Base-by-base conservation (phyloP, 352 stramenopile species). In the Globisporangium solare region DNA sequence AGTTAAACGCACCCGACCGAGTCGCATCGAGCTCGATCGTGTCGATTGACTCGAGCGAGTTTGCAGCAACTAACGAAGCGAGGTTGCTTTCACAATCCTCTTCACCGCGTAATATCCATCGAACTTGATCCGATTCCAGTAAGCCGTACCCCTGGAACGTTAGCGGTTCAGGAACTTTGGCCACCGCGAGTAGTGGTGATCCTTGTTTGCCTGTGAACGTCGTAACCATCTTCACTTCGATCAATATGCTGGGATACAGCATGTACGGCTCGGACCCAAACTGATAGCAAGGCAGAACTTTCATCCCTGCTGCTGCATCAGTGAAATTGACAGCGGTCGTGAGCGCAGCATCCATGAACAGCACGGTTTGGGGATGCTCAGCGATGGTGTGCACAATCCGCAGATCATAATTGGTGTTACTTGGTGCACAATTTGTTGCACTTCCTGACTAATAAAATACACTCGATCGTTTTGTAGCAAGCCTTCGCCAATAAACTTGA, bases 221-320 rank as follows among this genome's bases (percentile, higher is more conserved):
- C 2, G 58, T 71, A 10, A 89, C 56, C 73, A 83, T 88, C 22
- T 88, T 83, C 14, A 89, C 53, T 1, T 74, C 68, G 20, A 89
- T 31, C 2, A 68, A 54, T 20, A 88, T 58, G 8, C 56, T 49
- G 5, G 57, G 42, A 52, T 89, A 89, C 15, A 87, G 56, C 12
- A 84, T 73, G 37, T 76, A 83, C 17, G 79, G 75, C 55, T 89
- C 79, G 13, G 58, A 71, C 8, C 56, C 68, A 50, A 89, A 89
- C 59, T 85, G 73, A 49, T 81, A 88, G 56, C 79, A 89, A 3
- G 67, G 68, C 20, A 77, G 54, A 2, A 73, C 73, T 6, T 49
- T 41, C 47, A 66, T 76, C 0, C 75, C 79, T 13, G 79, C 79
- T 21, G 57, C 63, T 0, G 43, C 37, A 10, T 31, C 45, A 3